Evolutionary conservation across 495 filamentous ascomycete genomes (phyloP).

Genomic region (Monascus purpureus): DNA sequence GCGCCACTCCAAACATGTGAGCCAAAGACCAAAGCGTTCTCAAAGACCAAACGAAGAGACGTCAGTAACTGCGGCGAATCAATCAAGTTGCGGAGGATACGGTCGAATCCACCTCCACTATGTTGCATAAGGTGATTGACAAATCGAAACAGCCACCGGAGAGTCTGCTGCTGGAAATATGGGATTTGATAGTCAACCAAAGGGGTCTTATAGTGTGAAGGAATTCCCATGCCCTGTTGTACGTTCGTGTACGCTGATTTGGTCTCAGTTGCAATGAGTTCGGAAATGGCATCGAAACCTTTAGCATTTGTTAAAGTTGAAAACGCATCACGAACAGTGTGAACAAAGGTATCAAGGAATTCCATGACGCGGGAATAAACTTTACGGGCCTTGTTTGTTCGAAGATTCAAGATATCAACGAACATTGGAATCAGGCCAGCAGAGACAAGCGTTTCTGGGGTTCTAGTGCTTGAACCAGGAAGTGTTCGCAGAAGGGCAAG

Average conservation of each 20-base stretch:
- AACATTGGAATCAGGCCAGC: conserved; percentile 81
- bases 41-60: conserved; percentile 68
- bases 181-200: conserved; percentile 85
- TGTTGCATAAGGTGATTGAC: conserved; percentile 90
- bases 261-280: conserved; percentile 71
- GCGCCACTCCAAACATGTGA: conserved; percentile 88
- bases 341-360: conserved; percentile 78
- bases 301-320: conserved; percentile 61
- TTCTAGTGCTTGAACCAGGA: conserved; percentile 50
- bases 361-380: conserved; percentile 65
- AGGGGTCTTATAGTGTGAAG: conserved; percentile 59
- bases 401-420: conserved; percentile 75
- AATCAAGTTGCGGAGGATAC: conserved; percentile 80
- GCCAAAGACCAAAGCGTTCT: conserved; percentile 64
- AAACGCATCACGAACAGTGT: conserved; percentile 67
- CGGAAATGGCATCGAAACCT: conserved; percentile 74
- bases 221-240: conserved; percentile 56
- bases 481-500: conserved; percentile 71
- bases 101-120: conserved; percentile 71
- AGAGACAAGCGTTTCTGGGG: conserved; percentile 60
- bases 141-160: conserved; percentile 91
- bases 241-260: conserved; percentile 52
- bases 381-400: conserved; percentile 68
- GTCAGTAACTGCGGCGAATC: conserved; percentile 76
- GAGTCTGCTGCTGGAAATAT: conserved; percentile 77